Evolutionary conservation across 2,329 filamentous ascomycete species (phyloP).

Genomic region (Diaporthe humulicola): DNA sequence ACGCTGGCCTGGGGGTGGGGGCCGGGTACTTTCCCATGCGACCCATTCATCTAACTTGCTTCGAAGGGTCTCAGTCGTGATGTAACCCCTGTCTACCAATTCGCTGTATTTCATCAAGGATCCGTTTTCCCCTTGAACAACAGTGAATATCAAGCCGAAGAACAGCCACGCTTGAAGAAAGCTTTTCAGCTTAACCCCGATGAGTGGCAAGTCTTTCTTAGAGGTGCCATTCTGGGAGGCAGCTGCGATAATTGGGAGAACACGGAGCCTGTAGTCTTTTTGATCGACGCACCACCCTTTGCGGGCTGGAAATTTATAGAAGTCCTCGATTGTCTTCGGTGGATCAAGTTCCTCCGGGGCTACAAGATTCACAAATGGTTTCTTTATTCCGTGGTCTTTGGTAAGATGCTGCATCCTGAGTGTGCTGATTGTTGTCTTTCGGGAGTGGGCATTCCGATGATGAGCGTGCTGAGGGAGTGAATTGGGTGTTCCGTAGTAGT

Average conservation of each 20-base stretch:
- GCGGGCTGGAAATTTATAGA: neutral
- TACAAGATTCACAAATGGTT: neutral
- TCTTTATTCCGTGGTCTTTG: neutral
- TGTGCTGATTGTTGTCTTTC: neutral
- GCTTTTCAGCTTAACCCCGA: neutral
- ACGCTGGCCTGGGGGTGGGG: neutral
- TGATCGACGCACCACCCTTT: neutral
- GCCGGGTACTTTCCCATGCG: neutral
- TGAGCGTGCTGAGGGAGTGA: neutral
- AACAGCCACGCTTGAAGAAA: neutral
- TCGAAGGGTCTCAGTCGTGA: neutral
- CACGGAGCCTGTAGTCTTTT: neutral
- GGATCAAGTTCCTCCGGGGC: neutral
- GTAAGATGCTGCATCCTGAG: neutral
- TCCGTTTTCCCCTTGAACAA: neutral
- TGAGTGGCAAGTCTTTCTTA: neutral
- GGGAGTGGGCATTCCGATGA: neutral
- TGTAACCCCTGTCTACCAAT: neutral
- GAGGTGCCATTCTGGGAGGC: neutral
- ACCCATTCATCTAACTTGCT: neutral
- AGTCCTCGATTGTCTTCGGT: neutral
- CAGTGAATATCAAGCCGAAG: conserved; percentile 4
- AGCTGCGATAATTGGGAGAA: neutral
- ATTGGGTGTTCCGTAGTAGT: neutral
- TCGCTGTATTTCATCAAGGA: neutral